Evolutionary conservation across 805 yeast genomes (phyloP).

Genomic region (Cyberlindnera sargentensis): DNA sequence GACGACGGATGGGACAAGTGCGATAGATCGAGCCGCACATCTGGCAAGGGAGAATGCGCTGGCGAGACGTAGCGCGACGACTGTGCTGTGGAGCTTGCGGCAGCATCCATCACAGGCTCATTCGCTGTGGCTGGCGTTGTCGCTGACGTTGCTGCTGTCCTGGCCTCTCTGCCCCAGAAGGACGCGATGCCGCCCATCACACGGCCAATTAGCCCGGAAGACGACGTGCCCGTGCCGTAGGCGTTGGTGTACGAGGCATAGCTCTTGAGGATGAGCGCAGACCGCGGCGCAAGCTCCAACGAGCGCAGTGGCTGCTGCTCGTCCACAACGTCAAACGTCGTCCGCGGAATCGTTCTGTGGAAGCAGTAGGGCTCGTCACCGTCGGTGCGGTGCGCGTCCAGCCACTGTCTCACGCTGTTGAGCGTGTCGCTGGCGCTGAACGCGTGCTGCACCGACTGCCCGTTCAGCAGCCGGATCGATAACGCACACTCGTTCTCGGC

Average conservation of each 20-base stretch:
- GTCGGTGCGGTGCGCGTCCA: constrained; percentile 45
- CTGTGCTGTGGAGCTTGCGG: constrained; percentile 6
- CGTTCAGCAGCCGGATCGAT: constrained; percentile 63
- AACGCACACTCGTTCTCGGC: constrained; percentile 30
- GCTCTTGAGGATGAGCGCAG: constrained; percentile 71
- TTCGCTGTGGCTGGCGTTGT: not conserved
- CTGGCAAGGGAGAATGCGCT: constrained; percentile 16
- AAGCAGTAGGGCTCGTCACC: constrained; percentile 37
- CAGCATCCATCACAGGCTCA: not conserved
- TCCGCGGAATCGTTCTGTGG: constrained; percentile 51
- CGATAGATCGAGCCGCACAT: constrained; percentile 6
- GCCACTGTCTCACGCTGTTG: constrained; percentile 53
- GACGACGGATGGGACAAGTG: constrained; percentile 24
- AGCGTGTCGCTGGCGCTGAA: constrained; percentile 43
- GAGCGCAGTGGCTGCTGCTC: constrained; percentile 48
- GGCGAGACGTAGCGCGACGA: constrained; percentile 25
- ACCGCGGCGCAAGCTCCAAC: constrained; percentile 61
- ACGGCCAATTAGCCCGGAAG: constrained; percentile 25
- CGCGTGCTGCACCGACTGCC: constrained; percentile 45
- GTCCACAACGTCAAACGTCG: constrained; percentile 54
- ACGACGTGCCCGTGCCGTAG: constrained; percentile 12
- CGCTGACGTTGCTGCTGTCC: not conserved
- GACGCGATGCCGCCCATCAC: constrained; percentile 28
- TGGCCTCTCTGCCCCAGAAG: constrained; percentile 25
- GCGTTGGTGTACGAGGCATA: constrained; percentile 27